Evolutionary conservation across 495 filamentous ascomycete genomes (phyloP).

Genomic region (Penicillium silybi): DNA sequence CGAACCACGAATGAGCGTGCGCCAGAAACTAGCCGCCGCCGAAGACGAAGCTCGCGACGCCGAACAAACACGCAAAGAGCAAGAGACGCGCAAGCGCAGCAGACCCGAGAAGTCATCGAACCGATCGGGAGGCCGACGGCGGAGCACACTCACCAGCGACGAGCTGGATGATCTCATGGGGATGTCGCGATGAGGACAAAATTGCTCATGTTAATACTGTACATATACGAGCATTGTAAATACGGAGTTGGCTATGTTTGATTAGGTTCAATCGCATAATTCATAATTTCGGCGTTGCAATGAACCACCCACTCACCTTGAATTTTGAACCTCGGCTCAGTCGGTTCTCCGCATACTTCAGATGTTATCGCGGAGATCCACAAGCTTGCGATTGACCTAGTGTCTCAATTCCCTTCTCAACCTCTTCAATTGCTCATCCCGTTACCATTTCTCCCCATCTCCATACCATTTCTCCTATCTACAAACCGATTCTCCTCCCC

Average conservation of each 20-base stretch:
- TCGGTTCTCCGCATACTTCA: slow-evolving; percentile 7
- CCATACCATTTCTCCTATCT: too few relatives aligned
- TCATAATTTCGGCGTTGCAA: neutral
- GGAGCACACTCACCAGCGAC: slow-evolving; percentile 69
- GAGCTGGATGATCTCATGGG: slow-evolving; percentile 64
- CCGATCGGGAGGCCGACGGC: slow-evolving; percentile 50
- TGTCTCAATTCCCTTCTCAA: neutral
- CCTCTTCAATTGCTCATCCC: too few relatives aligned
- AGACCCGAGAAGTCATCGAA: slow-evolving; percentile 35
- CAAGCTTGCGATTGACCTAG: neutral
- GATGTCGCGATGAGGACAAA: slow-evolving; percentile 17
- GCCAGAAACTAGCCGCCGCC: slow-evolving; percentile 44
- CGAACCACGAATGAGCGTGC: slow-evolving; percentile 28
- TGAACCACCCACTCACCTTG: too few relatives aligned
- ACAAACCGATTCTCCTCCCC: neutral
- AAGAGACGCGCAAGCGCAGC: slow-evolving; percentile 42
- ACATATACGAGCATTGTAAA: slow-evolving; percentile 22
- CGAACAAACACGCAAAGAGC: slow-evolving; percentile 38
- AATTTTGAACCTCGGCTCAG: slow-evolving; percentile 4
- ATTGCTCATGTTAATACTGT: slow-evolving; percentile 6
- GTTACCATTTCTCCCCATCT: too few relatives aligned
- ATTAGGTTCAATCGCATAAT: neutral
- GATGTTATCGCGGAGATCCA: neutral
- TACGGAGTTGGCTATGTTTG: neutral
- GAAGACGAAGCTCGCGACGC: slow-evolving; percentile 44